phyloP scores from a whole-genome alignment of 331 rosid species.

The Erythrophleum ivorense region DNA sequence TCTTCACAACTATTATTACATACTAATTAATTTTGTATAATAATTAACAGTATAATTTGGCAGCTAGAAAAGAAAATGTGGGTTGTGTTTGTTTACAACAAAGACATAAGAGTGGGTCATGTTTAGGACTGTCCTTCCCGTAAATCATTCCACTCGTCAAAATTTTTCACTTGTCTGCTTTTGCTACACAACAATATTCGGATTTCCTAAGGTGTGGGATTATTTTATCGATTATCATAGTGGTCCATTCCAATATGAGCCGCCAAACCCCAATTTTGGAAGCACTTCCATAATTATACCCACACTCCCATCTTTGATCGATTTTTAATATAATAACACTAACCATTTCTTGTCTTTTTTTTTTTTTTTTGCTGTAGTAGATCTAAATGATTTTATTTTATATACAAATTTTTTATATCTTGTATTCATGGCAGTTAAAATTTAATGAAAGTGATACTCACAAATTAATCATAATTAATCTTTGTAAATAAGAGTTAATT shows the following conservation, averaged over 20 bases:
- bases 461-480: too few species aligned
- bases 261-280: slow-evolving; percentile 7
- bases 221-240: slow-evolving; percentile 28
- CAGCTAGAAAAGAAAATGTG: too few species aligned
- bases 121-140: slow-evolving; percentile 16
- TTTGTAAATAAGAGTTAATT: too few species aligned
- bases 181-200: slow-evolving; percentile 29
- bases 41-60: background rate
- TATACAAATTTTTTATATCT: too few species aligned
- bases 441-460: too few species aligned
- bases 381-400: too few species aligned
- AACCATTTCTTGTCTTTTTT: too few species aligned
- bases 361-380: too few species aligned
- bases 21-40: background rate
- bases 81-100: slow-evolving; percentile 29
- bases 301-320: too few species aligned
- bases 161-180: slow-evolving; percentile 5
- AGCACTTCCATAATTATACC: too few species aligned
- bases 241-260: slow-evolving; percentile 34
- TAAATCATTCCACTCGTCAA: slow-evolving; percentile 39
- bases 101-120: background rate
- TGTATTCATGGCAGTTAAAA: too few species aligned
- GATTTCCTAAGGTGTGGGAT: slow-evolving; percentile 46
- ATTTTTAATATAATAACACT: too few species aligned
- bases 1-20: background rate